Percentiles rank a stretch among this genome's conserved stretches.
Conservation (phyloP, 208 protist genomes). For the Crithidia sp. region DNA sequence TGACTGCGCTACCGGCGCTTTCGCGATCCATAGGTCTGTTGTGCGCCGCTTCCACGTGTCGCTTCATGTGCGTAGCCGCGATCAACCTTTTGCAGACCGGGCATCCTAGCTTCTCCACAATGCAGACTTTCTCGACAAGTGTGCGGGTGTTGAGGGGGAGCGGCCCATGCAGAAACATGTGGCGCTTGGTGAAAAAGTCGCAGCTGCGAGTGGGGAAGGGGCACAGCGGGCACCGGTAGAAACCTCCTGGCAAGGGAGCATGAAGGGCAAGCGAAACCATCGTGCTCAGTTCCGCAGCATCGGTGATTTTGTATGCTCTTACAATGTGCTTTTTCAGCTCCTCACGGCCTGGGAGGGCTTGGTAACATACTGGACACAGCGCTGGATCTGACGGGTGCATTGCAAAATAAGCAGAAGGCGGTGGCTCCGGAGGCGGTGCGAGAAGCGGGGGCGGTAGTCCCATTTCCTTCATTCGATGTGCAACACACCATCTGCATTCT, state of each 20-base stretch:
- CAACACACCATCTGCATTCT: neutral
- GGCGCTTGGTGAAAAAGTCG: neutral
- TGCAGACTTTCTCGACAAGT: neutral
- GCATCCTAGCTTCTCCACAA: neutral
- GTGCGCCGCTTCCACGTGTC: neutral
- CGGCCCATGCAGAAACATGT: neutral
- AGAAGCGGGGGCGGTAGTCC: neutral
- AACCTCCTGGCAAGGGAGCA: neutral
- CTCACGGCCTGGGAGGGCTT: neutral
- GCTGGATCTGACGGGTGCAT: neutral
- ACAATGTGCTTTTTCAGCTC: neutral
- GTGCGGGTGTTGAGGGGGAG: neutral
- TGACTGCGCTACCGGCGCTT: neutral
- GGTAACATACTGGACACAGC: neutral
- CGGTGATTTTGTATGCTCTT: neutral
- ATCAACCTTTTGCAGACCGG: neutral
- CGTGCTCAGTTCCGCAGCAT: neutral
- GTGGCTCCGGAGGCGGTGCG: neutral
- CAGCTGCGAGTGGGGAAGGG: neutral
- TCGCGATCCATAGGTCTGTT: neutral
- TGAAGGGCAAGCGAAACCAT: neutral
- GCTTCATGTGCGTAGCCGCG: neutral
- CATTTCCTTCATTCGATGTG: neutral
- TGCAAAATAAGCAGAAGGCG: neutral
- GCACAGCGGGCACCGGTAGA: neutral